Base-by-base conservation (phyloP, 202 grass and related monocot genomes). In the Zoysia matrella region DNA sequence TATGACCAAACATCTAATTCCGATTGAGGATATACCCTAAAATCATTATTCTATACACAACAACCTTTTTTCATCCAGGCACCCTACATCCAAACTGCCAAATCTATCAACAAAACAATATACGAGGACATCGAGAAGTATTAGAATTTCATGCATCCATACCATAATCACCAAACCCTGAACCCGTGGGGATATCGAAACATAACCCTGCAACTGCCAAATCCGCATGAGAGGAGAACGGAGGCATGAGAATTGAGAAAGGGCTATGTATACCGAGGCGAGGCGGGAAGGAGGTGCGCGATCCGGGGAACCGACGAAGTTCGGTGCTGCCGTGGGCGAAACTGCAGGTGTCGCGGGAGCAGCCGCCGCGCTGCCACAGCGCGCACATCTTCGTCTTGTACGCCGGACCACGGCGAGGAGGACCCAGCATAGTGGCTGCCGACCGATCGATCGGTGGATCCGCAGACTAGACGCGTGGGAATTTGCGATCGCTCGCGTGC, bases 331-430 rank as follows among this genome's bases (percentile, higher is more conserved):
- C 90, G 73, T 96, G 93, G 69, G 93, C 93, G 70, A 92, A 96
- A 82, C 89, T 96, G 74, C 93, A 96, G 80, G 77, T 88, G 82
- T 82, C 93, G 85, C 93, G 93, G 84, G 72, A 69, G 83, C 90
- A 96, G 55, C 86, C 76, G 44, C 88, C 88, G 61, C 85, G 81
- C 88, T 91, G 85, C 86, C 79, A 96, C 52, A 96, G 83, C 80
- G 84, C 73, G 68, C 90, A 96, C 15, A 96, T 58, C 90, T 96
- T 96, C 65, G 93, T 96, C 90, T 96, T 93, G 90, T 96, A 93
- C 52, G 88, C 88, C 88, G 89, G 91, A 53, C 93, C 83, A 43
- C 93, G 83, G 74, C 83, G 83, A 39, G 79, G 88, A 50, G 88
- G 88, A 6, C 54, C 79, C 54, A 83, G 50, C 79, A 86, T 83